phyloP scores from a whole-genome alignment of 257 asterid species.

The Fraxinus quadrangulata region DNA sequence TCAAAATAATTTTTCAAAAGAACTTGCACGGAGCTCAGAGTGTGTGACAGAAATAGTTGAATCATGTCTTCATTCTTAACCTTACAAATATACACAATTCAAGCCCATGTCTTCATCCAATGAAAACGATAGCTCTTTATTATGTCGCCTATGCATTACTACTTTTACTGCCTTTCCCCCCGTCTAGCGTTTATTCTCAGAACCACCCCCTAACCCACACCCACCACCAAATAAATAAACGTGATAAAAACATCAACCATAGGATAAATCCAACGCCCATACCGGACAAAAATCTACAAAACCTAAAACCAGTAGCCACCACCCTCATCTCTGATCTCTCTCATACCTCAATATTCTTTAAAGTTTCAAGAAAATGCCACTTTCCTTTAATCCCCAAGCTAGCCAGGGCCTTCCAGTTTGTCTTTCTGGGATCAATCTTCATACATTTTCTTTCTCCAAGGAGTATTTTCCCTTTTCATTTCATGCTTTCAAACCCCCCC shows the following conservation, averaged over 20 bases:
- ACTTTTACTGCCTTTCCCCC: background rate
- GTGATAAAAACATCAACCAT: background rate
- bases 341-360: background rate
- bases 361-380: constrained; percentile 26
- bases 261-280: background rate
- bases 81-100: background rate
- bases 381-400: constrained; percentile 18
- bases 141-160: constrained; percentile 9
- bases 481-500: constrained; percentile 9
- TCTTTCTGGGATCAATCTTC: constrained; percentile 37
- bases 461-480: constrained; percentile 37
- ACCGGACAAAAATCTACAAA: background rate
- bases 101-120: constrained; percentile 10
- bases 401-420: constrained; percentile 43
- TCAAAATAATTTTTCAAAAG: too few species aligned
- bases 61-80: background rate
- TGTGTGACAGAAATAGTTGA: background rate
- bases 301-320: background rate
- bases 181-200: constrained; percentile 8
- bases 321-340: background rate
- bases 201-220: constrained; percentile 13
- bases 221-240: background rate
- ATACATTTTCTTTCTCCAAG: constrained; percentile 31
- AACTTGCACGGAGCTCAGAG: too few species aligned
- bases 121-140: constrained; percentile 18